Conservation (phyloP, 352 stramenopile species). For the Phytophthora multivora region DNA sequence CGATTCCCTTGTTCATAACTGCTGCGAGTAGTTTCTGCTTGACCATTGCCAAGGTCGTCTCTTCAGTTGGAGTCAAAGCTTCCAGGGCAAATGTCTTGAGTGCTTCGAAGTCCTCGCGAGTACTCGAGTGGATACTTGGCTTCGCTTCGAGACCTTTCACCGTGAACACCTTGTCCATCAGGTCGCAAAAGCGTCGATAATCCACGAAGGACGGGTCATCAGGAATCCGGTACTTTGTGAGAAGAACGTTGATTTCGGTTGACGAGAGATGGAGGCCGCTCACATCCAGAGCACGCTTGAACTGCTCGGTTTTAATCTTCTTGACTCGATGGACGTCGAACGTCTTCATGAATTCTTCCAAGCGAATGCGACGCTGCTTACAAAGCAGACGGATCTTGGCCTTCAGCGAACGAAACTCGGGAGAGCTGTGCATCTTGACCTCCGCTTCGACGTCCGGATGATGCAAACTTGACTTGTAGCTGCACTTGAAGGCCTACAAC, state of each 20-base stretch:
- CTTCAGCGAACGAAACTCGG: conserved; percentile 83
- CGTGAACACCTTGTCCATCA: conserved; percentile 87
- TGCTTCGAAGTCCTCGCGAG: conserved; percentile 33
- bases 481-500: conserved; percentile 9
- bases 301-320: conserved; percentile 83
- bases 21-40: conserved; percentile 66
- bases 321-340: conserved; percentile 87
- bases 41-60: conserved; percentile 35
- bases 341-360: conserved; percentile 91
- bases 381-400: conserved; percentile 78
- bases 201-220: conserved; percentile 71
- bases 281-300: conserved; percentile 78
- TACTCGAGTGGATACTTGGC: conserved; percentile 35
- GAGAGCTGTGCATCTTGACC: conserved; percentile 63
- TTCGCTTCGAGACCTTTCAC: conserved; percentile 77
- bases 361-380: conserved; percentile 80
- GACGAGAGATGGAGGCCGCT: conserved; percentile 68
- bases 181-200: conserved; percentile 82
- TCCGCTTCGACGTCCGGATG: background rate
- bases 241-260: conserved; percentile 56
- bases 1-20: conserved; percentile 79
- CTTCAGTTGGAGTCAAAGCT: conserved; percentile 38
- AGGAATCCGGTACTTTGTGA: conserved; percentile 70
- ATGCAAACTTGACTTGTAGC: conserved; percentile 6
- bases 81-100: conserved; percentile 45